Evolutionary conservation across 768 basidiomycete genomes (phyloP).

Genomic region (Calocera cornea): DNA sequence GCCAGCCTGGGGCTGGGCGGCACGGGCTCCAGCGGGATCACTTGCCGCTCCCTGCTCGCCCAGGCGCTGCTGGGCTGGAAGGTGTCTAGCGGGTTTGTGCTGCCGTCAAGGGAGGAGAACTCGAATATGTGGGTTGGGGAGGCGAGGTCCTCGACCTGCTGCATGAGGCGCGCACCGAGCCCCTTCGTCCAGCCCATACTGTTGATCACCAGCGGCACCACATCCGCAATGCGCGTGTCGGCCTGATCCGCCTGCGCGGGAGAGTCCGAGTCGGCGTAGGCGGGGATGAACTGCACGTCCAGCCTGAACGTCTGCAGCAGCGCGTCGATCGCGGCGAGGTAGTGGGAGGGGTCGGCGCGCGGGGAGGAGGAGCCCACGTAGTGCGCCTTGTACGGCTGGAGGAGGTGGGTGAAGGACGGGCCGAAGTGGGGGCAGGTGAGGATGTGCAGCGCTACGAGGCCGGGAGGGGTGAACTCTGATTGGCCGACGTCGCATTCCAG

Average conservation of each 20-base stretch:
- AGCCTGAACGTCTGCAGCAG: conserved; percentile 53
- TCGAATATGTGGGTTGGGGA: conserved; percentile 46
- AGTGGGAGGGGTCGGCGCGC: conserved; percentile 58
- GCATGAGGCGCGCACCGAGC: conserved; percentile 67
- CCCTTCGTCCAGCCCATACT: conserved; percentile 98
- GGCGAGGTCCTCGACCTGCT: conserved; percentile 51
- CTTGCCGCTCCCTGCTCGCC: background rate
- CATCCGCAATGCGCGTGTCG: conserved; percentile 36
- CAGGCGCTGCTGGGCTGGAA: background rate
- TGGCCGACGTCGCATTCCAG: conserved; percentile 91
- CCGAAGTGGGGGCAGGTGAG: conserved; percentile 59
- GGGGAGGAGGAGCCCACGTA: conserved; percentile 73
- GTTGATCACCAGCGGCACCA: conserved; percentile 78
- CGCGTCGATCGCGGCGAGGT: conserved; percentile 53
- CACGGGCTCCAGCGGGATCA: conserved; percentile 30
- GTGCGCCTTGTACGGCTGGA: conserved; percentile 57
- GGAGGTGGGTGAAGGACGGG: conserved; percentile 76
- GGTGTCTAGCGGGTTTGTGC: background rate
- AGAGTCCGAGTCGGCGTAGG: conserved; percentile 20
- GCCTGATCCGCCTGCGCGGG: conserved; percentile 9
- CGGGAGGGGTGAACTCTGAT: conserved; percentile 81
- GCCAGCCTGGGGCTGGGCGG: conserved; percentile 34
- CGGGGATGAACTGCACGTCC: conserved; percentile 45
- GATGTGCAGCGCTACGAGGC: conserved; percentile 67
- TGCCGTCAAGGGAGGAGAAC: conserved; percentile 17